A percentile compares a stretch with the other conserved stretches of the same genome.
Evolutionary conservation across 2,329 filamentous ascomycete genomes (phyloP).

Genomic region (Arthrocladium fulminans): DNA sequence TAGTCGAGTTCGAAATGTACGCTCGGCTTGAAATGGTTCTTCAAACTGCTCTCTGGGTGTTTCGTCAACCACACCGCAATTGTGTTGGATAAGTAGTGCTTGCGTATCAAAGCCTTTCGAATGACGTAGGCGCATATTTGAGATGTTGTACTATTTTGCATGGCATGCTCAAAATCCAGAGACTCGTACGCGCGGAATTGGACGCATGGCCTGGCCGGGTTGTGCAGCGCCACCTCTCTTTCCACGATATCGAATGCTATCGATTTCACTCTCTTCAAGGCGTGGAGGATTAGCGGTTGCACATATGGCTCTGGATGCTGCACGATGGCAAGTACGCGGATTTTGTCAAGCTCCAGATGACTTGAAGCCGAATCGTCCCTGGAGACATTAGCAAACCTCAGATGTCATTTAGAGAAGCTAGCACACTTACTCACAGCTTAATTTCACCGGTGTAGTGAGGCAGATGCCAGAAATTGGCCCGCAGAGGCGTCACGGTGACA

Average conservation of each 20-base stretch:
- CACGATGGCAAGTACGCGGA: slow-evolving; percentile 58
- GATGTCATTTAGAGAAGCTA: neutral
- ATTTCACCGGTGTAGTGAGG: slow-evolving; percentile 61
- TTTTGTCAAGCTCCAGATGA: slow-evolving; percentile 17
- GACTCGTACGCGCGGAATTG: slow-evolving; percentile 82
- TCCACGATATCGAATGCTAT: slow-evolving; percentile 49
- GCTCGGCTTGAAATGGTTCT: slow-evolving; percentile 61
- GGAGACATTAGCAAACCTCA: neutral
- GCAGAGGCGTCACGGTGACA: slow-evolving; percentile 82
- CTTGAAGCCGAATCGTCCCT: slow-evolving; percentile 11
- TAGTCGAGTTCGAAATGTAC: slow-evolving; percentile 93
- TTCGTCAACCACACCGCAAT: slow-evolving; percentile 80
- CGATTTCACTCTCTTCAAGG: slow-evolving; percentile 56
- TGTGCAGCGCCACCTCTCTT: slow-evolving; percentile 40
- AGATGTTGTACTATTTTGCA: slow-evolving; percentile 51
- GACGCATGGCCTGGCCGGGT: slow-evolving; percentile 46
- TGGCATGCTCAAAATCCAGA: slow-evolving; percentile 71
- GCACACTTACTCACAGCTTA: slow-evolving; percentile 62
- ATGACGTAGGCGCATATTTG: slow-evolving; percentile 88
- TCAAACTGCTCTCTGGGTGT: slow-evolving; percentile 61
- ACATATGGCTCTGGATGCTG: slow-evolving; percentile 85
- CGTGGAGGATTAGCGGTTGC: slow-evolving; percentile 69
- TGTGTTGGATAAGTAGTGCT: slow-evolving; percentile 83
- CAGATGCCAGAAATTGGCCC: slow-evolving; percentile 83
- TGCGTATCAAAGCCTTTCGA: slow-evolving; percentile 89